These are phyloP conservation scores for Purpureocillium lavendulum DNA, from an alignment of 2,329 filamentous ascomycete genomes.

Conservation along the genomic window DNA sequence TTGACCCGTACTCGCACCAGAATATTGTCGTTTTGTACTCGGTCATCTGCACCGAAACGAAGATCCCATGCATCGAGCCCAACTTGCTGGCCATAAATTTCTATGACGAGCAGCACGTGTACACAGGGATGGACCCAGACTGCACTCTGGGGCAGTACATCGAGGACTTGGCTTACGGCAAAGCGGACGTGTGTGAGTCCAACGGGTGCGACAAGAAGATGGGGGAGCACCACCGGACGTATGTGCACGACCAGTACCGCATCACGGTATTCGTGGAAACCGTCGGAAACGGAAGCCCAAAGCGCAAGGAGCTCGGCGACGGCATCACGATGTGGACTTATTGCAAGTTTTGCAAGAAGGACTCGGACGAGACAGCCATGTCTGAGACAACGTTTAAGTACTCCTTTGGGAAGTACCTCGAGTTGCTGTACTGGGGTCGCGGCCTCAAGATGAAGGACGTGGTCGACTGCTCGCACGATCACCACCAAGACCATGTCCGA, in stretches of 20 bases:
- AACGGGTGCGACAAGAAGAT: conserved; percentile 84
- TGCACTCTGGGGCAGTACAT: conserved; percentile 93
- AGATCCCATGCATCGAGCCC: conserved; percentile 86
- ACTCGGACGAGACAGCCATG: conserved; percentile 85
- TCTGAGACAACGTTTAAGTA: conserved; percentile 95
- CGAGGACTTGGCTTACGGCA: conserved; percentile 74
- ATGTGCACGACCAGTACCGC: conserved; percentile 92
- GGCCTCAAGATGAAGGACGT: conserved; percentile 67
- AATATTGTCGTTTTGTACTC: conserved; percentile 94
- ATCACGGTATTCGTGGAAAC: conserved; percentile 81
- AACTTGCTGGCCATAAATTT: conserved; percentile 86
- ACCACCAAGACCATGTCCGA: conserved; percentile 83
- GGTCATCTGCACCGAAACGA: conserved; percentile 85
- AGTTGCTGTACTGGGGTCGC: conserved; percentile 91
- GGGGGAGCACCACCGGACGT: conserved; percentile 89
- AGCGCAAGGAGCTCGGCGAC: conserved; percentile 33
- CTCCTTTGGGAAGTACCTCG: conserved; percentile 97
- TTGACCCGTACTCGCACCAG: conserved; percentile 92
- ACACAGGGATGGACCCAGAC: conserved; percentile 66
- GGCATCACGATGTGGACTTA: conserved; percentile 97
- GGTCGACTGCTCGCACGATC: conserved; percentile 74
- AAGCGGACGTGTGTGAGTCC: conserved; percentile 68
- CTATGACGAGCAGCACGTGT: conserved; percentile 84
- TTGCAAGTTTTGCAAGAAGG: conserved; percentile 84
- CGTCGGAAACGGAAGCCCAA: conserved; percentile 32